Conservation (phyloP, 129 eudicot genomes). For the Artemisia tridentata region DNA sequence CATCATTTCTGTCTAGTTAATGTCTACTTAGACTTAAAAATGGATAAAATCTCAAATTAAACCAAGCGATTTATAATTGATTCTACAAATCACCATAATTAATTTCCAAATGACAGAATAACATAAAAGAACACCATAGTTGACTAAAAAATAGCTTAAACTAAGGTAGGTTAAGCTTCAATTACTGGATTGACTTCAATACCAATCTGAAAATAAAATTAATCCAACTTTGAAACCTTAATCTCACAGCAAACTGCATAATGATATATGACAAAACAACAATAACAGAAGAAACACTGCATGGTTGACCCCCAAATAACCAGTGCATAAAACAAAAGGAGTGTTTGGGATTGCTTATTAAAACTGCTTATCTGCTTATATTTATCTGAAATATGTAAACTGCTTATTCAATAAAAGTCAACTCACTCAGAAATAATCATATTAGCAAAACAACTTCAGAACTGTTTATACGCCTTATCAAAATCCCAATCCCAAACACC, state of each 20-base stretch:
- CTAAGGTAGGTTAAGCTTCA: no score
- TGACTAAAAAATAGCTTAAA: slow-evolving; percentile 12
- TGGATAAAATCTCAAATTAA: not conserved
- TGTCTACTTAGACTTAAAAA: not conserved
- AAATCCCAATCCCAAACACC: not conserved
- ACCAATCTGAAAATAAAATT: slow-evolving; percentile 10
- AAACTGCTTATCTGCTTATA: no score
- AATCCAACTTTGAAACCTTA: not conserved
- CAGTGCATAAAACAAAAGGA: no score
- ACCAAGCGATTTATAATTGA: not conserved
- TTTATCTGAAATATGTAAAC: no score
- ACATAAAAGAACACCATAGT: not conserved
- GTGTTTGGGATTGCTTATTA: no score
- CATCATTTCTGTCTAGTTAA: slow-evolving; percentile 10
- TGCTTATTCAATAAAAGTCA: no score
- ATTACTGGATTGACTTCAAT: not conserved
- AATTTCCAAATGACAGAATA: not conserved
- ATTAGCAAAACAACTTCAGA: no score
- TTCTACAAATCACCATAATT: not conserved
- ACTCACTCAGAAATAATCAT: no score
- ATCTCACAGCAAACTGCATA: slow-evolving; percentile 4
- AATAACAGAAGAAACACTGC: not conserved
- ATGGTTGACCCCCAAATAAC: not conserved
- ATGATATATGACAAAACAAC: not conserved
- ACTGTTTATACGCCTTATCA: no score